Base-by-base conservation (phyloP, 805 yeast genomes). In the Tetrapisispora fleetii region DNA sequence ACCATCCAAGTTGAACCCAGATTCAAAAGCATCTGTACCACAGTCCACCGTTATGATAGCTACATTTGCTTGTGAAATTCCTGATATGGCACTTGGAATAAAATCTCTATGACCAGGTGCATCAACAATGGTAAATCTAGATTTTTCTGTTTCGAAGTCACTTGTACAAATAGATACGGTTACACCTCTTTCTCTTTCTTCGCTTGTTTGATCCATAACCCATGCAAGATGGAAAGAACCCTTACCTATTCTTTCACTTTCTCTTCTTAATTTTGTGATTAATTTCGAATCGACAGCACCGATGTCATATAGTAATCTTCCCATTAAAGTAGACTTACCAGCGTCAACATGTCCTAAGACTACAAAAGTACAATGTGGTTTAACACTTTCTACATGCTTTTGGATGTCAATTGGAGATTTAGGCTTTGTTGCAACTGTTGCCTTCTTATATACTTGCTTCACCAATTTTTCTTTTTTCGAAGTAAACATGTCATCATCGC, bases 291-390 rank as follows among this genome's bases (percentile, higher is more conserved):
- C 97, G 48, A 93, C 99, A 40, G 96, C 87, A 52, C 97, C 97
- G 17, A 97, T 88, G 63, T 93, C 78, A 63, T 76, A 91, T 51
- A 93, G 76, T 58, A 93, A 72, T 70, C 95, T 90, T 66, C 99
- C 99, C 69, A 98, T 97, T 85, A 93, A 85, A 48, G 99, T 93
- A 40, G 96, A 88, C 71, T 93, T 93, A 60, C 99, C 99, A 17
- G 99, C 98, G 75, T 93, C 99, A 54, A 93, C 99, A 68, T 93
- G 99, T 55, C 99, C 99, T 89, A 93, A 85, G 70, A 93, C 95
- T 56, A 95, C 90, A 62, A 93, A 85, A 39, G 96, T 89, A 67
- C 93, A 77, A 70, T 93, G 99, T 63, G 93, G 98, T 68, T 90
- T 91, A 54, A 88, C 86, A 50, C 91, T 91, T 59, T 82, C 83